phyloP scores from a whole-genome alignment of 352 stramenopile genomes.

The Phytophthora sansomeana region DNA sequence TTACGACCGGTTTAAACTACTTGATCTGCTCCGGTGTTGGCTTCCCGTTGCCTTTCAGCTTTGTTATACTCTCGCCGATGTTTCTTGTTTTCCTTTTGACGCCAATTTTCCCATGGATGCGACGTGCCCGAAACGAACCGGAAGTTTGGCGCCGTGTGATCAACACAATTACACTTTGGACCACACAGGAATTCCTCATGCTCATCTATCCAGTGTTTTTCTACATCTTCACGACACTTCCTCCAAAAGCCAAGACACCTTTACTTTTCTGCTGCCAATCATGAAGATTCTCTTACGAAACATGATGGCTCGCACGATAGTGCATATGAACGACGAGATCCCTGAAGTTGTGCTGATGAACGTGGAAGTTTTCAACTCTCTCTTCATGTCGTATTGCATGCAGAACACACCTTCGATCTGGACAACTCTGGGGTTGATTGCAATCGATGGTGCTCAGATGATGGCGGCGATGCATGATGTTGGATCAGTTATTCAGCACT shows the following conservation, averaged over 20 bases:
- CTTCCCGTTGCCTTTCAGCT: slow-evolving; percentile 46
- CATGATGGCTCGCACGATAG: no score
- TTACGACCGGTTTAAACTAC: slow-evolving; percentile 10
- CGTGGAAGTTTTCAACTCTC: no score
- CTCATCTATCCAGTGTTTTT: slow-evolving; percentile 43
- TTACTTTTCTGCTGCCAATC: no score
- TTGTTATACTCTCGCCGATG: slow-evolving; percentile 27
- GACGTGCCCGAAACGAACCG: slow-evolving; percentile 17
- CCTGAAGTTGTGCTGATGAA: no score
- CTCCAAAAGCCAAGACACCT: slow-evolving; percentile 7
- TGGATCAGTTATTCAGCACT: no score
- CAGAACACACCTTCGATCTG: no score
- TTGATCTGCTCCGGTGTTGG: slow-evolving; percentile 27
- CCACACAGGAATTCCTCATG: slow-evolving; percentile 23
- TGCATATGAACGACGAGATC: no score
- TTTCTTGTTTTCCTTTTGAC: slow-evolving; percentile 21
- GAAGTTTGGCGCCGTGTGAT: slow-evolving; percentile 12
- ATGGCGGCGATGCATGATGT: no score
- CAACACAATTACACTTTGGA: slow-evolving; percentile 27
- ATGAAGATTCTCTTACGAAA: no score
- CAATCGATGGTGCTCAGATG: no score
- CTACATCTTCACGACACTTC: slow-evolving; percentile 35
- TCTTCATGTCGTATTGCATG: no score
- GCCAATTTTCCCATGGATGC: slow-evolving; percentile 1
- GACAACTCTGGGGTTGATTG: no score